Base-by-base conservation (phyloP, 164 flowering plant species). In the Annona squamosa region DNA sequence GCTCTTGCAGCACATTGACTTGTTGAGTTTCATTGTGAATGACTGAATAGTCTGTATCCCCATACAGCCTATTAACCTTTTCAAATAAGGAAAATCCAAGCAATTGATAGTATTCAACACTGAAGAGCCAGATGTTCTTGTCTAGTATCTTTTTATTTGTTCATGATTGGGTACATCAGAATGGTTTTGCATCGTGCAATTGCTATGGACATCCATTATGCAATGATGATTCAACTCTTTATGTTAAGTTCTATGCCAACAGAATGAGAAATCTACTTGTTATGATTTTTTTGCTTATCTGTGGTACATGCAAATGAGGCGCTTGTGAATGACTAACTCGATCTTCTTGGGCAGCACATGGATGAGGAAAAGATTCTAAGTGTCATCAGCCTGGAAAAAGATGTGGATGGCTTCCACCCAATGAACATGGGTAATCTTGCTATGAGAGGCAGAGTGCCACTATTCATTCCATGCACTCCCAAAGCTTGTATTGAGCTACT, bases 371-470 rank as follows among this genome's bases (percentile, higher is more conserved):
- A 79, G 77, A 84, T 92, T 74, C 74, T 91, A 79, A 78, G 77
- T 70, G 68, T 26, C 26, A 75, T 92, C 76, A 82, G 86, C 73
- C 82, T 87, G n/a, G 90, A 91, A 72, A 91, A 92, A 79, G 96
- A 92, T 75, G 98, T 92, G 2, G 98, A 92, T 78, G 98, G 98
- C 63, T 86, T 92, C 74, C 91, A 92, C 84, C 98, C 98, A 4
- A 18, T 87, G 70, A 89, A 89, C 79, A 89, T 92, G 68, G 98
- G 96, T 56, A 85, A 87, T 74, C 90, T 92, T 66, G 94, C 93
- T 74, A 86, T 91, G 94, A 81, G 77, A 52, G 94, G 93, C 72
- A 85, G 89, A 78, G 92, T 89, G 72, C 98, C 98, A 13, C 72
- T 89, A 56, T 91, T 92, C 79, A 76, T 91, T 73, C 89, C 98